Conservation (phyloP, 106 monocot species). For the Acorus calamus region DNA sequence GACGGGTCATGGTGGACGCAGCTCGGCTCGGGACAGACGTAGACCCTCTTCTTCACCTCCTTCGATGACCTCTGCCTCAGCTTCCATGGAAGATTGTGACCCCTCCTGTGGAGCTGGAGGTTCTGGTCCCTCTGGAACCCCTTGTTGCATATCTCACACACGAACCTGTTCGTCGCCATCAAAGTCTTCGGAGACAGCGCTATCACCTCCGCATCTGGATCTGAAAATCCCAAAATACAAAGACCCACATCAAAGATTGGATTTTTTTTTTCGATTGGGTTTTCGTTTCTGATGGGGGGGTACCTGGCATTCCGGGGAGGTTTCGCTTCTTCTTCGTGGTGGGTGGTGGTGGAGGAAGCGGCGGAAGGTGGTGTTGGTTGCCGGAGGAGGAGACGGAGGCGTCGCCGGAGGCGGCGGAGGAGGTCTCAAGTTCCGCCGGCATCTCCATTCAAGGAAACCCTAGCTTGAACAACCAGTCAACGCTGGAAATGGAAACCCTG, state of each 20-base stretch:
- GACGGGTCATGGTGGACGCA: conserved; percentile 65
- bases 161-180: conserved; percentile 59
- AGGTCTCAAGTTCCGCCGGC: conserved; percentile 23
- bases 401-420: conserved; percentile 31
- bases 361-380: background rate
- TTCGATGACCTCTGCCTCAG: conserved; percentile 44
- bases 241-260: background rate
- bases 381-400: conserved; percentile 29
- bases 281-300: background rate
- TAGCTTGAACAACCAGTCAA: too few relatives aligned
- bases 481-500: too few relatives aligned
- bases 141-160: conserved; percentile 68
- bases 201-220: conserved; percentile 22
- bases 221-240: conserved; percentile 7
- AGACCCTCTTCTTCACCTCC: conserved; percentile 43
- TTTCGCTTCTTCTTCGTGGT: conserved; percentile 32
- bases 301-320: conserved; percentile 49
- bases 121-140: conserved; percentile 67
- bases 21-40: conserved; percentile 52
- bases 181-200: conserved; percentile 45
- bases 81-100: conserved; percentile 75
- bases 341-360: background rate
- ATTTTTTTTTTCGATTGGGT: background rate
- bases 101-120: conserved; percentile 61
- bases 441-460: background rate